A percentile compares a stretch with the other conserved stretches of the same genome.
phyloP scores from a whole-genome alignment of 2,329 filamentous ascomycete genomes.

The Dactylellina cionopaga region DNA sequence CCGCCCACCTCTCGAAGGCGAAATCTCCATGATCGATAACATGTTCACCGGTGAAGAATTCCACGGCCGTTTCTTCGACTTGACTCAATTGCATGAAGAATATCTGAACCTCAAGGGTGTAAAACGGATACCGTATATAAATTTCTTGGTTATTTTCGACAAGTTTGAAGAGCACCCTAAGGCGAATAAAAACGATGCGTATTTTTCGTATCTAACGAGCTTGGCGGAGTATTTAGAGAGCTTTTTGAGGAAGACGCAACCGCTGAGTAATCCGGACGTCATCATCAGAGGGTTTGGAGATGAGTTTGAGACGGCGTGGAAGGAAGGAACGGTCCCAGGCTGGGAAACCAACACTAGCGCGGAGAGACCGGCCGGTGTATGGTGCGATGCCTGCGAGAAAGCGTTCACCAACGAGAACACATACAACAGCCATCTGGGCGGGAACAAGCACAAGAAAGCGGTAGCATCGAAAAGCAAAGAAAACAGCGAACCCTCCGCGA shows the following conservation, averaged over 20 bases:
- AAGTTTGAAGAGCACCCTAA: slow-evolving; percentile 82
- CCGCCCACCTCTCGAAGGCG: slow-evolving; percentile 69
- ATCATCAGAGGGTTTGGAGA: slow-evolving; percentile 79
- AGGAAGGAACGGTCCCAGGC: slow-evolving; percentile 76
- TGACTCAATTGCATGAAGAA: slow-evolving; percentile 83
- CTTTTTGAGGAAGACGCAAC: slow-evolving; percentile 85
- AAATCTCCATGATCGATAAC: slow-evolving; percentile 75
- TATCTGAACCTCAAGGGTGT: slow-evolving; percentile 89
- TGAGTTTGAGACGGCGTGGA: slow-evolving; percentile 87
- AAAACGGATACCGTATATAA: slow-evolving; percentile 86
- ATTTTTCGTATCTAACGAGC: slow-evolving; percentile 86
- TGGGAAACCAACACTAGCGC: slow-evolving; percentile 56
- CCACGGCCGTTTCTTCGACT: slow-evolving; percentile 90
- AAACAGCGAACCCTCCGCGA: slow-evolving; percentile 58
- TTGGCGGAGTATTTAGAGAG: slow-evolving; percentile 84
- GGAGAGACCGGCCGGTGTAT: slow-evolving; percentile 75
- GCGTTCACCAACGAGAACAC: slow-evolving; percentile 96
- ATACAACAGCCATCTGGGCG: slow-evolving; percentile 85
- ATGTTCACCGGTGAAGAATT: slow-evolving; percentile 97
- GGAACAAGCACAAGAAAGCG: slow-evolving; percentile 91
- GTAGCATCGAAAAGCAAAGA: slow-evolving; percentile 64
- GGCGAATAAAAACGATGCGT: slow-evolving; percentile 88
- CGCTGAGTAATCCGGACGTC: slow-evolving; percentile 84
- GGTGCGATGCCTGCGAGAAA: slow-evolving; percentile 92
- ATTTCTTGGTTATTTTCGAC: slow-evolving; percentile 93